These are phyloP conservation scores for cucumber (Cucumis sativus) DNA, from an alignment of 306 rosid species.

Conservation along the genomic window DNA sequence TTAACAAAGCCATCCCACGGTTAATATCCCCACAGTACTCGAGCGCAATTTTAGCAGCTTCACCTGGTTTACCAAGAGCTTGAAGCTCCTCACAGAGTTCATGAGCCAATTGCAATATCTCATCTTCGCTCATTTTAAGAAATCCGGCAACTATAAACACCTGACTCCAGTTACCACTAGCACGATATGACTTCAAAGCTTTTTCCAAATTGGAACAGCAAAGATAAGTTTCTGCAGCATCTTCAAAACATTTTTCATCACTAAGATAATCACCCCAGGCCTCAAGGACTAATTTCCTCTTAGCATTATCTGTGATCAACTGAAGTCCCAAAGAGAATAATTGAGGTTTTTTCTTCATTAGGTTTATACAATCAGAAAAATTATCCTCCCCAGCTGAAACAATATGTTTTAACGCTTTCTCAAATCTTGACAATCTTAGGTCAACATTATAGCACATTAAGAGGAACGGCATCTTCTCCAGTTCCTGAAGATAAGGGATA, in stretches of 20 bases:
- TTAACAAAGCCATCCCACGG: conserved; percentile 37
- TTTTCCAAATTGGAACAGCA: conserved; percentile 70
- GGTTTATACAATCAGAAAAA: conserved; percentile 63
- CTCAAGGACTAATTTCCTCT: conserved; percentile 61
- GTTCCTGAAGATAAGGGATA: conserved; percentile 78
- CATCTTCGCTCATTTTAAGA: conserved; percentile 62
- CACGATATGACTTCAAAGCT: conserved; percentile 75
- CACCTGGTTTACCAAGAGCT: conserved; percentile 86
- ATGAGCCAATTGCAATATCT: conserved; percentile 44
- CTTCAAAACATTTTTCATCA: conserved; percentile 59
- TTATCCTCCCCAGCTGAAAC: conserved; percentile 82
- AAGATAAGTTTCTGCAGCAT: conserved; percentile 73
- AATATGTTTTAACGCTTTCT: conserved; percentile 80
- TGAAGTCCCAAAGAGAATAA: conserved; percentile 81
- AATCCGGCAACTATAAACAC: conserved; percentile 77
- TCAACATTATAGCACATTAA: conserved; percentile 89
- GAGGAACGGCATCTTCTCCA: conserved; percentile 52
- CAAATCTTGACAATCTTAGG: conserved; percentile 68
- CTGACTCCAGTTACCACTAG: conserved; percentile 74
- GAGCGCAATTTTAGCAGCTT: conserved; percentile 87
- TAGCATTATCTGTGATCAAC: conserved; percentile 53
- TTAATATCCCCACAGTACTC: conserved; percentile 73
- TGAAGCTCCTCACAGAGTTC: conserved; percentile 98
- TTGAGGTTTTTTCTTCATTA: conserved; percentile 67
- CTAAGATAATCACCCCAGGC: conserved; percentile 94